Evolutionary conservation across 805 yeast genomes (phyloP).

Genomic region (Wickerhamiella siamensis): DNA sequence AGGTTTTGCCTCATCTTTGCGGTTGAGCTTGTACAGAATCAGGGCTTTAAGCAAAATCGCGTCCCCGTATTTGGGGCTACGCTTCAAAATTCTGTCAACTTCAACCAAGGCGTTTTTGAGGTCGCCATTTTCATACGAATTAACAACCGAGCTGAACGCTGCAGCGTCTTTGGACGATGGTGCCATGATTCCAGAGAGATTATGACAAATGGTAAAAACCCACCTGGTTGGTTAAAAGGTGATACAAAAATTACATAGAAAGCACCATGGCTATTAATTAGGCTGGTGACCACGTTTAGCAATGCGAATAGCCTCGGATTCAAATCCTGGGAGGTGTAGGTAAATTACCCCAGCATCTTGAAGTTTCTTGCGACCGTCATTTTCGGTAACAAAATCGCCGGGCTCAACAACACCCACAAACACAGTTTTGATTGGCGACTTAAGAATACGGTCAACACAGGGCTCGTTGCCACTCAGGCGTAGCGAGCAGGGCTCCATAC

Average conservation of each 20-base stretch:
- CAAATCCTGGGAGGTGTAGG: constrained; percentile 71
- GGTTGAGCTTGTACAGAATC: constrained; percentile 41
- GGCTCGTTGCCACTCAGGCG: constrained; percentile 83
- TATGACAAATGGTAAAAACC: no score
- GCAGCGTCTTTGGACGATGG: constrained; percentile 47
- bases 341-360: constrained; percentile 49
- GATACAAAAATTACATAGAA: not conserved
- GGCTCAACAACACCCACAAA: constrained; percentile 93
- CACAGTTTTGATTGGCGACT: constrained; percentile 47
- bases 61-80: constrained; percentile 61
- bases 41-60: constrained; percentile 78
- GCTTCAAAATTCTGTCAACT: constrained; percentile 63
- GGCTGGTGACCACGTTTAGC: constrained; percentile 57
- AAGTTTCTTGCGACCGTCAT: constrained; percentile 46
- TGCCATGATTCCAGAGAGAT: not conserved
- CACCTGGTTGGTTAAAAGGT: not conserved
- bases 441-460: constrained; percentile 67
- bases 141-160: constrained; percentile 67
- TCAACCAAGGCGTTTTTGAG: constrained; percentile 73
- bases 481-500: constrained; percentile 94
- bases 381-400: constrained; percentile 67
- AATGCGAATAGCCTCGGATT: constrained; percentile 46
- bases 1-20: constrained; percentile 46
- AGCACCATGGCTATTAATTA: not conserved
- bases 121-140: constrained; percentile 69